Evolutionary conservation across 257 asterid genomes (phyloP), one percentile per base, ranked within the genome.

Genomic region (Ajuga chamaepitys): DNA sequence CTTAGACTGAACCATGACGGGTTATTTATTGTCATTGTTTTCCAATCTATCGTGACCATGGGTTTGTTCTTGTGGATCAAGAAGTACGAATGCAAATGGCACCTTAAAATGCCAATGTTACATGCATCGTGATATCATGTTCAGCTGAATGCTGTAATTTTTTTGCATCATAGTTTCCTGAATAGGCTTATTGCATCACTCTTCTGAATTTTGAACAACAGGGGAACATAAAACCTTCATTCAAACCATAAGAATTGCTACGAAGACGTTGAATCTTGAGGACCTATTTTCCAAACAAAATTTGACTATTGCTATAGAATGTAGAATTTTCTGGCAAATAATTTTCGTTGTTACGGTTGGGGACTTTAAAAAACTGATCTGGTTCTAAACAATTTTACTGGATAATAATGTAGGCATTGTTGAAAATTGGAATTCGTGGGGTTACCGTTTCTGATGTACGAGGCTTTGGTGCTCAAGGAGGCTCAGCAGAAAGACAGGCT

Each of bases 391-490:
- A 47, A 4, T 41, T 66, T 61, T 55, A 14, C 13, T 72, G 62
- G 57, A 20, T 73, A 48, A 35, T 38, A 47, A 65, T 56, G 69
- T 81, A 92, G 98, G 98, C 95, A 48, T 66, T 92, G 70, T 25
- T 92, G 90, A 86, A 82, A 80, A 85, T 89, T 74, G 97, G 98
- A 56, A 87, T 92, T 68, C 98, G 97, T 66, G 98, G 98, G 58
- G 90, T 92, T 53, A 92, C 98, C 3, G 84, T 92, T 56, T 92
- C 95, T 71, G 98, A 92, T 80, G 98, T 92, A 53, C 85, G 95
- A 55, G 98, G 97, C 47, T 92, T 89, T 78, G 98, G 98, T 58
- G 85, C 97, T 72, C 98, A 92, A 81, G 98, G 98, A 42, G 97
- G 89, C 73, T 77, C 78, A 76, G 76, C 96, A 9, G 98, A 92